phyloP scores from a whole-genome alignment of 2,329 filamentous ascomycete species.

The Bipolaris cookei region DNA sequence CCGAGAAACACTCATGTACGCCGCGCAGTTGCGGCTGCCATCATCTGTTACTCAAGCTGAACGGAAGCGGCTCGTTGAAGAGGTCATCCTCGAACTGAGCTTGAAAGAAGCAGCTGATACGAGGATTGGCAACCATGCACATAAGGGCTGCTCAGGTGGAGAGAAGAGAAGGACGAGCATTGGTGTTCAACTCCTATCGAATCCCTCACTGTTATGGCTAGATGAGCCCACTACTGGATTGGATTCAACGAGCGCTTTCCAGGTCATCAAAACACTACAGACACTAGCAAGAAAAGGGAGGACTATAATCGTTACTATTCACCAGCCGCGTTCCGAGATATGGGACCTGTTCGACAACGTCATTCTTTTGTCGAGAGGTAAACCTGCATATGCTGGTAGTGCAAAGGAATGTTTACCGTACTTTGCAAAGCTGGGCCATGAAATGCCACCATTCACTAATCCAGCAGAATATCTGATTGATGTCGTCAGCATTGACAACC shows the following conservation, averaged over 20 bases:
- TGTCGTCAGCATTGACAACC: constrained; percentile 74
- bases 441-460: constrained; percentile 74
- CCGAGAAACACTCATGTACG: constrained; percentile 74
- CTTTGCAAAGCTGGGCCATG: constrained; percentile 66
- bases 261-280: constrained; percentile 74
- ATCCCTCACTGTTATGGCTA: constrained; percentile 77
- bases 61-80: constrained; percentile 70
- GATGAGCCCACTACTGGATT: constrained; percentile 81
- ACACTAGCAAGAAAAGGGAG: constrained; percentile 69
- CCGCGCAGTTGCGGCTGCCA: constrained; percentile 73
- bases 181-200: constrained; percentile 78
- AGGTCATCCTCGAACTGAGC: constrained; percentile 76
- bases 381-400: constrained; percentile 70
- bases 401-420: constrained; percentile 65
- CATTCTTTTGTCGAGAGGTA: constrained; percentile 70
- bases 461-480: constrained; percentile 80
- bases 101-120: constrained; percentile 80
- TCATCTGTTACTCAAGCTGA: constrained; percentile 66
- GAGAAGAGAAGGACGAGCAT: constrained; percentile 80
- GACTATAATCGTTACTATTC: constrained; percentile 76
- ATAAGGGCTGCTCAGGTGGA: constrained; percentile 78
- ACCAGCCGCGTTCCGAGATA: constrained; percentile 79
- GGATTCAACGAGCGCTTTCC: constrained; percentile 77
- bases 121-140: constrained; percentile 71
- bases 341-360: constrained; percentile 79